Evolutionary conservation across 1,139 yeast genomes (phyloP), one percentile per base, ranked within the genome.

Genomic region (Schizosaccharomyces versatilis): DNA sequence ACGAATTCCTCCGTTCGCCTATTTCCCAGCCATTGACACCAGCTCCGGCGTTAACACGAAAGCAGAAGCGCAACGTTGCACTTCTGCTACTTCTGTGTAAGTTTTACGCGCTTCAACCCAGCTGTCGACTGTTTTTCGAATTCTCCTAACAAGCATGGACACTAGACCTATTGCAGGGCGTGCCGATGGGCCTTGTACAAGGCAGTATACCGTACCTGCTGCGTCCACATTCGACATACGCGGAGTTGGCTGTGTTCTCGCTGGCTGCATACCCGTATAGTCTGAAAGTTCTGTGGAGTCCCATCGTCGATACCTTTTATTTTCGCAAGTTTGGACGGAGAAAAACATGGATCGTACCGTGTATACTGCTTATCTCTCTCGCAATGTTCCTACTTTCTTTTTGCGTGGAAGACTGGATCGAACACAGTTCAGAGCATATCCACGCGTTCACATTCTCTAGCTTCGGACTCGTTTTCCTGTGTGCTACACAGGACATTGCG

Each of bases 401-500:
- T 19, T 67, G 70, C 6, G 77, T 84, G 56, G 81, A 81, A 60
- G 62, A 65, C 2, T 67, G 83, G 59, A 71, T 90, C 61, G 72
- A 67, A 1, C 65, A 59, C 7, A 62, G 58, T 9, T 40, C 58
- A 7, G 36, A 54, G 9, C 42, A 41, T 17, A 53, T 56, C 42
- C 36, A 48, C 40, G 51, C 54, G 12, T 47, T 85, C 58, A 80
- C 88, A 0, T 54, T 69, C 56, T 73, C 78, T 57, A 90, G 90
- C 68, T 84, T 88, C 62, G 60, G 78, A 19, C 69, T 93, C 57
- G 90, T 90, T 49, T 77, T 90, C 58, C 72, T 90, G 58, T 88
- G 96, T 69, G 97, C 98, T 2, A 90, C 99, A 0, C 98, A 90
- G 67, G 99, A 90, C 66, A 90, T 90, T 56, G 97, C 98, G 1